Percentiles rank a stretch among this genome's conserved stretches.
Conservation (phyloP, 768 basidiomycete genomes). For the Termitomyces sp. region DNA sequence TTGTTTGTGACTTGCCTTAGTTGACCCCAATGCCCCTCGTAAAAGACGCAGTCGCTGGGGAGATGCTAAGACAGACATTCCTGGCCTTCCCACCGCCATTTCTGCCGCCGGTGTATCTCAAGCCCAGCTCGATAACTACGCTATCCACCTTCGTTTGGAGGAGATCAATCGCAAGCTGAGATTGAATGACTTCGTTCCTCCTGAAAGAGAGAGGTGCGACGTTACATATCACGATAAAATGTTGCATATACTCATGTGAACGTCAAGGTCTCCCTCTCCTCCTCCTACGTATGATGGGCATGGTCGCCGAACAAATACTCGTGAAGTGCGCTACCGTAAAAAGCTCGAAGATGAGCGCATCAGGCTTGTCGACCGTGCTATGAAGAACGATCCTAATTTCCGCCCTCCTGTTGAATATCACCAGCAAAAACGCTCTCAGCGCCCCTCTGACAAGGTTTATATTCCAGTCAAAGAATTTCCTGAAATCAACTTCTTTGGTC, state of each 20-base stretch:
- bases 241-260: conserved; percentile 21
- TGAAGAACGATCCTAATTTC: conserved; percentile 98
- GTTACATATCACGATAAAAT: neutral
- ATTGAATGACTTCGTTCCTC: conserved; percentile 91
- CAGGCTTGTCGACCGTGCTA: conserved; percentile 88
- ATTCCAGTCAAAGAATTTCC: conserved; percentile 99
- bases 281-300: conserved; percentile 97
- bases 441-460: conserved; percentile 97
- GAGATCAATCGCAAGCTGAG: conserved; percentile 96
- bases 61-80: conserved; percentile 85
- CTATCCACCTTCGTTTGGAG: conserved; percentile 91
- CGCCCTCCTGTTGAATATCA: conserved; percentile 96
- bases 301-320: conserved; percentile 96
- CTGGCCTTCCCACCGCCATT: conserved; percentile 92
- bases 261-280: conserved; percentile 82
- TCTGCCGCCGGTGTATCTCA: conserved; percentile 91
- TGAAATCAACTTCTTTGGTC: conserved; percentile 99
- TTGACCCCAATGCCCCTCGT: conserved; percentile 80
- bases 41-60: conserved; percentile 99
- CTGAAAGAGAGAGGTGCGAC: conserved; percentile 85
- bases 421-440: conserved; percentile 87
- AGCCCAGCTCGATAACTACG: conserved; percentile 95
- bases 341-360: conserved; percentile 92
- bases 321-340: conserved; percentile 97
- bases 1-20: conserved; percentile 44